phyloP scores from a whole-genome alignment of 306 rosid species.

The Acmispon strigosus region DNA sequence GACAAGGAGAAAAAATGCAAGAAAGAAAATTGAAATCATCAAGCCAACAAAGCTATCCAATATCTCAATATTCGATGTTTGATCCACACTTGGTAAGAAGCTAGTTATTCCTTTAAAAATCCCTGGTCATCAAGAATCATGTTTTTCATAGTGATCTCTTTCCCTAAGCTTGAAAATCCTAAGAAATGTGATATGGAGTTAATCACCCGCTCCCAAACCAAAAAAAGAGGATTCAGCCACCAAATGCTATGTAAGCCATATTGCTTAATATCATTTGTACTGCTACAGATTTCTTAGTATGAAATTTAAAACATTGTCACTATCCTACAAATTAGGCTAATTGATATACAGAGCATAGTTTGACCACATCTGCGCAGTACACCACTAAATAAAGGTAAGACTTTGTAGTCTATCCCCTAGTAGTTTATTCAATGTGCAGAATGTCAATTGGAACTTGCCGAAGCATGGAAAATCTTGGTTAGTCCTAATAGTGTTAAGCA shows the following conservation, averaged over 20 bases:
- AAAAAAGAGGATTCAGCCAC: background rate
- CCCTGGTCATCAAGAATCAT: background rate
- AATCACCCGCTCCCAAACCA: too few species aligned
- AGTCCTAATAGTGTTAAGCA: background rate
- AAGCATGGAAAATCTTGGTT: background rate
- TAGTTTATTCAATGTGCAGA: background rate
- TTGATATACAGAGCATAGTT: background rate
- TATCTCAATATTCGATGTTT: background rate
- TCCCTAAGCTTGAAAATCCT: background rate
- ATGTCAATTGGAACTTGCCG: background rate
- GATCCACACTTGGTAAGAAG: background rate
- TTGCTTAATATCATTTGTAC: background rate
- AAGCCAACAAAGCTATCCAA: background rate
- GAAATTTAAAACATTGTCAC: background rate
- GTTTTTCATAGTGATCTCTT: background rate
- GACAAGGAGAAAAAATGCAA: background rate
- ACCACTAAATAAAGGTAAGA: too few species aligned
- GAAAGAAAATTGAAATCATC: background rate
- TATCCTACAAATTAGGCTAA: background rate
- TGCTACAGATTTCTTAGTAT: background rate
- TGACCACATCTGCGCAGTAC: too few species aligned
- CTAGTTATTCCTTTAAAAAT: background rate
- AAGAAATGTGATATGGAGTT: background rate
- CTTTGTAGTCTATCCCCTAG: too few species aligned
- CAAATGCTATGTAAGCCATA: too few species aligned